Conservation (phyloP, 2,329 filamentous ascomycete genomes). For the Elsinoe australis region DNA sequence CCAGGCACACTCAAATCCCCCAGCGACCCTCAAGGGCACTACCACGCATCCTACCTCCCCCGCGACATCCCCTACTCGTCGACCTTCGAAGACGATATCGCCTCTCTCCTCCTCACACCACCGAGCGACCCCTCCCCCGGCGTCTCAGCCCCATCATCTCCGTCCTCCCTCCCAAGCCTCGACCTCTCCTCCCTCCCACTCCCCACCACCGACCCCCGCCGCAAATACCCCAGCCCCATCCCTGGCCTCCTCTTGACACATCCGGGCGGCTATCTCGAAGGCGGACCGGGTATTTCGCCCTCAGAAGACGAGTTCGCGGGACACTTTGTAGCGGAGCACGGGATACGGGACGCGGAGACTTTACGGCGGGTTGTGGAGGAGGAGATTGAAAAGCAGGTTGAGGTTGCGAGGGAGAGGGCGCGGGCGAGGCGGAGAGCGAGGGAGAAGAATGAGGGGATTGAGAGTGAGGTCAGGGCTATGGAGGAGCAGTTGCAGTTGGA, state of each 20-base stretch:
- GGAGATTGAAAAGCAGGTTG: slow-evolving; percentile 27
- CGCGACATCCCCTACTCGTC: slow-evolving; percentile 39
- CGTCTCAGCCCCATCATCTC: slow-evolving; percentile 24
- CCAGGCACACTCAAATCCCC: neutral
- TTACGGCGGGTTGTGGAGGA: slow-evolving; percentile 30
- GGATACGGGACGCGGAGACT: slow-evolving; percentile 31
- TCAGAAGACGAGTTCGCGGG: slow-evolving; percentile 33
- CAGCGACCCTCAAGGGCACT: neutral
- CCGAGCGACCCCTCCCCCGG: slow-evolving; percentile 24
- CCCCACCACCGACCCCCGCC: slow-evolving; percentile 36
- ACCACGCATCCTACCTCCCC: slow-evolving; percentile 36
- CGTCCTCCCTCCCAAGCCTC: slow-evolving; percentile 25
- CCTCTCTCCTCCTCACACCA: slow-evolving; percentile 34
- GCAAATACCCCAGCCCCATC: slow-evolving; percentile 37
- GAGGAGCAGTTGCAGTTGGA: slow-evolving; percentile 40
- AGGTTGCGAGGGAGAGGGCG: slow-evolving; percentile 29
- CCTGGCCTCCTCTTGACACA: slow-evolving; percentile 41
- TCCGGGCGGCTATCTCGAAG: slow-evolving; percentile 40
- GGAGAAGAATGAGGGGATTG: slow-evolving; percentile 36
- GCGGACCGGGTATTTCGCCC: slow-evolving; percentile 38
- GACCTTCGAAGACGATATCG: slow-evolving; percentile 39
- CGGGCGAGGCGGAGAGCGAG: slow-evolving; percentile 33
- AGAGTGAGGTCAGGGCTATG: slow-evolving; percentile 37
- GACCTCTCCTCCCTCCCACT: slow-evolving; percentile 35
- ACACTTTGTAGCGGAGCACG: slow-evolving; percentile 34